Conservation (phyloP, 495 filamentous ascomycete species). For the Letharia lupina region DNA sequence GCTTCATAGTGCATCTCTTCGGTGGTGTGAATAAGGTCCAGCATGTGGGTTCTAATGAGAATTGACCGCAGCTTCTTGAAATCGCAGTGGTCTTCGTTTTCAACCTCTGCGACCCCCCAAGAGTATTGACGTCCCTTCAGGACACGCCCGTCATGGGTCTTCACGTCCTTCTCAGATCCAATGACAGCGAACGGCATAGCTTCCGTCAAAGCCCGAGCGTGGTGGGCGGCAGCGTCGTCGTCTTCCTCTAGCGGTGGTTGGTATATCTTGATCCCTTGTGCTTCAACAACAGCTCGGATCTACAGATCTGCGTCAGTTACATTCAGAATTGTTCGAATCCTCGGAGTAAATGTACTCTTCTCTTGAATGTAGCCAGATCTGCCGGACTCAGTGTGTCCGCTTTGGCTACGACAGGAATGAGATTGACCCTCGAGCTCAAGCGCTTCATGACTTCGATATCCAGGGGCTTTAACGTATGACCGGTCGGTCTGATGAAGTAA, state of each 20-base stretch:
- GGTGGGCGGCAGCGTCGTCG: slow-evolving; percentile 88
- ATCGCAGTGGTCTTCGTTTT: slow-evolving; percentile 99
- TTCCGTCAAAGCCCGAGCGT: slow-evolving; percentile 85
- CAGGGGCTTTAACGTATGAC: slow-evolving; percentile 95
- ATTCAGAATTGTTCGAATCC: slow-evolving; percentile 1
- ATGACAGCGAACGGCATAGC: slow-evolving; percentile 99
- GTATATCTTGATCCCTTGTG: slow-evolving; percentile 99
- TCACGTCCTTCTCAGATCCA: slow-evolving; percentile 97
- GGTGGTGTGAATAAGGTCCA: slow-evolving; percentile 98
- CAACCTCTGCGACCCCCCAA: slow-evolving; percentile 98
- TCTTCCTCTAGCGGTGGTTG: slow-evolving; percentile 95
- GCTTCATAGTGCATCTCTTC: slow-evolving; percentile 99
- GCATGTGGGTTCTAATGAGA: slow-evolving; percentile 99
- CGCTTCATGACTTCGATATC: slow-evolving; percentile 99
- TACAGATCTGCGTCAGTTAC: slow-evolving; percentile 35
- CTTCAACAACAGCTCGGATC: slow-evolving; percentile 92
- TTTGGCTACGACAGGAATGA: slow-evolving; percentile 97
- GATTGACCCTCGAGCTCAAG: slow-evolving; percentile 90
- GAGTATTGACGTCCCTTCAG: slow-evolving; percentile 98
- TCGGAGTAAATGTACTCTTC: slow-evolving; percentile 53
- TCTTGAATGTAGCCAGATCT: slow-evolving; percentile 87
- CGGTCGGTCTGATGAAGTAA: slow-evolving; percentile 98
- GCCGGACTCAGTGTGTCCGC: slow-evolving; percentile 91
- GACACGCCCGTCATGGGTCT: slow-evolving; percentile 82
- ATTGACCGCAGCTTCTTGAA: slow-evolving; percentile 99